Evolutionary conservation across 169 alveolate genomes (phyloP).

Genomic region (Ichthyophthirius multifiliis): DNA sequence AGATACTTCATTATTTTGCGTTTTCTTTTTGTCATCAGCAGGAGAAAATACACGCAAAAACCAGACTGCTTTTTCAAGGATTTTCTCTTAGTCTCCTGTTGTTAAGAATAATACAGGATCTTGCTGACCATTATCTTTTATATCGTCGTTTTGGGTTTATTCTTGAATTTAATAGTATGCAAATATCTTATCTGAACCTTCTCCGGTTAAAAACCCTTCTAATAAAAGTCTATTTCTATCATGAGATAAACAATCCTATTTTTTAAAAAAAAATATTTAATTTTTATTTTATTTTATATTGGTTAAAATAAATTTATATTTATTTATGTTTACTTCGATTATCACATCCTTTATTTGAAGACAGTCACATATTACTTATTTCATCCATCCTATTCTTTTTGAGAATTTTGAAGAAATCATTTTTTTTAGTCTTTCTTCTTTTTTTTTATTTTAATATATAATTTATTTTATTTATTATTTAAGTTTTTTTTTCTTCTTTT

Average conservation of each 20-base stretch:
- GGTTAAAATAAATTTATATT: background rate
- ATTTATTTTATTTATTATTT: no score
- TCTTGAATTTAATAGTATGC: slow-evolving; percentile 29
- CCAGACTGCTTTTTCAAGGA: slow-evolving; percentile 48
- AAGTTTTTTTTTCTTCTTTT: no score
- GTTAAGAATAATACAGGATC: slow-evolving; percentile 34
- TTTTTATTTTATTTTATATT: no score
- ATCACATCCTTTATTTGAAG: background rate
- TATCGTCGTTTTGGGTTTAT: slow-evolving; percentile 19
- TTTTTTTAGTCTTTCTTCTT: no score
- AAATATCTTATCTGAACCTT: slow-evolving; percentile 32
- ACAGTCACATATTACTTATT: background rate
- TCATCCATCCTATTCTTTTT: slow-evolving; percentile 14
- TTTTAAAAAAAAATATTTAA: background rate
- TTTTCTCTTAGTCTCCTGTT: slow-evolving; percentile 39
- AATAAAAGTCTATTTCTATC: slow-evolving; percentile 8
- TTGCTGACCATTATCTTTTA: slow-evolving; percentile 27
- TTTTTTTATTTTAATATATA: no score
- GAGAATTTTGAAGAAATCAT: slow-evolving; percentile 5
- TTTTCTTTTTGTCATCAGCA: slow-evolving; percentile 49
- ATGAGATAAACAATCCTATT: slow-evolving; percentile 2
- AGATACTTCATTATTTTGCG: slow-evolving; percentile 47
- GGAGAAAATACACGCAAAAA: slow-evolving; percentile 45
- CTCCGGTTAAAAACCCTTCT: slow-evolving; percentile 8
- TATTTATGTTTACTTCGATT: background rate